phyloP scores from a whole-genome alignment of 768 basidiomycete species.

The Crassisporium funariophilum region DNA sequence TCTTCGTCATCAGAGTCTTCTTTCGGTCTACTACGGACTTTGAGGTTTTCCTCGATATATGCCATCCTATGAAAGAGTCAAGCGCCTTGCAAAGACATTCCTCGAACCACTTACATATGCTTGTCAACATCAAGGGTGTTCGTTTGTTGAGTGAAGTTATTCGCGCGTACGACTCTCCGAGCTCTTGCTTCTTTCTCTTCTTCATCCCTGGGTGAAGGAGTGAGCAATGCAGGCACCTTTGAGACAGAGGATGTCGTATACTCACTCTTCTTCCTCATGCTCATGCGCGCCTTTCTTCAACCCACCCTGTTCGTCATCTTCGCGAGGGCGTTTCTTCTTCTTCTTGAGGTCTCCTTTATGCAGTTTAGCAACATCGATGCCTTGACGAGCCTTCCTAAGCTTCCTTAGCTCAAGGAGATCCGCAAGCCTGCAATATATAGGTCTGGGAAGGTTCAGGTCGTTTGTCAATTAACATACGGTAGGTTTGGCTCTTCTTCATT shows the following conservation, averaged over 20 bases:
- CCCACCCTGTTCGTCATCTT: slow-evolving; percentile 56
- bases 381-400: slow-evolving; percentile 69
- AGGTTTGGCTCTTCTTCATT: slow-evolving; percentile 48
- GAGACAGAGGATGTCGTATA: slow-evolving; percentile 10
- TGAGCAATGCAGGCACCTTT: background rate
- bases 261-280: slow-evolving; percentile 66
- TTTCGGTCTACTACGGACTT: slow-evolving; percentile 60
- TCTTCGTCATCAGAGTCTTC: slow-evolving; percentile 49
- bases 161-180: slow-evolving; percentile 72
- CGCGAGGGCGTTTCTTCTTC: slow-evolving; percentile 58
- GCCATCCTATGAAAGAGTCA: slow-evolving; percentile 71
- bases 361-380: slow-evolving; percentile 84
- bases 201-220: slow-evolving; percentile 46
- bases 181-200: slow-evolving; percentile 72
- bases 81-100: background rate
- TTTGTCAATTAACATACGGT: slow-evolving; percentile 44
- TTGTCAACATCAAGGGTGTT: slow-evolving; percentile 96
- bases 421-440: slow-evolving; percentile 54
- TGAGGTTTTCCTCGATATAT: slow-evolving; percentile 94
- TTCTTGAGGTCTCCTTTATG: slow-evolving; percentile 82
- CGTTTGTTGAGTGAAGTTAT: slow-evolving; percentile 98
- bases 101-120: slow-evolving; percentile 73
- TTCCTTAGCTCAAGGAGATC: slow-evolving; percentile 86
- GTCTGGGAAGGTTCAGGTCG: background rate
- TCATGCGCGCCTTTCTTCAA: slow-evolving; percentile 49